Evolutionary conservation across 164 flowering plant genomes (phyloP).

Genomic region (Cinnamomum micranthum): DNA sequence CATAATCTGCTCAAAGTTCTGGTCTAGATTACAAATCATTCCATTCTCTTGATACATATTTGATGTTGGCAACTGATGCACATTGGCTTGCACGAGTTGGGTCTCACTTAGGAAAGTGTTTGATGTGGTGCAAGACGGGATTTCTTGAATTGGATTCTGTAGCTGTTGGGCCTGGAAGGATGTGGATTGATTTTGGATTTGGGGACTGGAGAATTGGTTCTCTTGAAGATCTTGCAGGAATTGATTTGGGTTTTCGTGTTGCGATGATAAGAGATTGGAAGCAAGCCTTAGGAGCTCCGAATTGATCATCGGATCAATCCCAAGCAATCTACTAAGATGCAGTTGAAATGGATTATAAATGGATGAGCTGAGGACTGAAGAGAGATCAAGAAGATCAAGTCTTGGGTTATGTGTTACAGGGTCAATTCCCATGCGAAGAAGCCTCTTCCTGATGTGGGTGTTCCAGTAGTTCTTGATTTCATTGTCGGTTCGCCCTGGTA

Average conservation of each 20-base stretch:
- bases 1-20: slow-evolving; percentile 15
- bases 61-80: slow-evolving; percentile 19
- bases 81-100: slow-evolving; percentile 34
- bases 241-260: slow-evolving; percentile 25
- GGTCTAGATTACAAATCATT: slow-evolving; percentile 11
- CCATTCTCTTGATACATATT: slow-evolving; percentile 34
- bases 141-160: slow-evolving; percentile 21
- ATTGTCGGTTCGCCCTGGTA: slow-evolving; percentile 90
- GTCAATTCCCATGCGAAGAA: slow-evolving; percentile 89
- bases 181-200: slow-evolving; percentile 22
- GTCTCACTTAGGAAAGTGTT: slow-evolving; percentile 21
- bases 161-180: slow-evolving; percentile 13
- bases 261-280: slow-evolving; percentile 38
- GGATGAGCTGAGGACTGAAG: slow-evolving; percentile 50
- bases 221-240: slow-evolving; percentile 31
- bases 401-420: slow-evolving; percentile 86
- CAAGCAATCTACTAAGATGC: slow-evolving; percentile 46
- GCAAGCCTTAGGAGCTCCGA: slow-evolving; percentile 62
- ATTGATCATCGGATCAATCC: slow-evolving; percentile 47
- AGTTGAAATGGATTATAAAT: slow-evolving; percentile 42
- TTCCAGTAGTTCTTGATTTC: slow-evolving; percentile 98
- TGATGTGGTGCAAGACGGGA: slow-evolving; percentile 23
- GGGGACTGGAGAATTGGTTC: slow-evolving; percentile 19
- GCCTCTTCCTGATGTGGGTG: slow-evolving; percentile 87
- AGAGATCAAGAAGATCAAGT: slow-evolving; percentile 72